A percentile compares a stretch with the other conserved stretches of the same genome.
Conservation (phyloP, 148 eudicot species). For the Pouteria glomerata region DNA sequence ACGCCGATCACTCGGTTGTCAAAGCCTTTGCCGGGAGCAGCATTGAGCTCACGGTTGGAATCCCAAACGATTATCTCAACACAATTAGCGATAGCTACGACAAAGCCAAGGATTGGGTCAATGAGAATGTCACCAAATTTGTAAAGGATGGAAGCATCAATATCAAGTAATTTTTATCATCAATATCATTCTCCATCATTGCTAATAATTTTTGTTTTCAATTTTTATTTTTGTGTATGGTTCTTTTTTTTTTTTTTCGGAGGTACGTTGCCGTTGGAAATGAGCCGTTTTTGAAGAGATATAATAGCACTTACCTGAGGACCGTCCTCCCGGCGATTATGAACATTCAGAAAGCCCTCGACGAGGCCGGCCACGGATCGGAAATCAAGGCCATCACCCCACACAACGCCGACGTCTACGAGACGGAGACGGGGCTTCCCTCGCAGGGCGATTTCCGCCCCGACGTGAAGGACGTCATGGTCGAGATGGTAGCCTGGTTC, state of each 20-base stretch:
- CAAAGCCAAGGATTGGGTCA: conserved; percentile 65
- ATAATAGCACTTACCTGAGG: neutral
- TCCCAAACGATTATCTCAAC: conserved; percentile 61
- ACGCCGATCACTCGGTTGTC: conserved; percentile 48
- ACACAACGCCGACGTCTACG: conserved; percentile 4
- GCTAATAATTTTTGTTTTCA: neutral
- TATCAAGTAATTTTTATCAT: conserved; percentile 38
- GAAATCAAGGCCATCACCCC: conserved; percentile 16
- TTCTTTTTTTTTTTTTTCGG: too few relatives aligned
- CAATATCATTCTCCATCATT: too few relatives aligned
- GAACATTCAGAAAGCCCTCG: conserved; percentile 37
- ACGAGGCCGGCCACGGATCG: conserved; percentile 42
- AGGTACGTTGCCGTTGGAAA: conserved; percentile 13
- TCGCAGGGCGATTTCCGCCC: conserved; percentile 4
- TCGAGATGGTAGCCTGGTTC: conserved; percentile 6
- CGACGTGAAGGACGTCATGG: conserved; percentile 6
- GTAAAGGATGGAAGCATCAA: conserved; percentile 53
- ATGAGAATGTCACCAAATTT: conserved; percentile 46
- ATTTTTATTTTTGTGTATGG: too few relatives aligned
- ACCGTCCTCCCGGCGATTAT: neutral
- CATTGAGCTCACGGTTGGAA: conserved; percentile 76
- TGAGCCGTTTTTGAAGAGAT: conserved; percentile 4
- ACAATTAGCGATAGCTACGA: conserved; percentile 23
- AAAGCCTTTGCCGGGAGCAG: conserved; percentile 46
- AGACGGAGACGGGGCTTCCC: neutral